A percentile compares a stretch with the other conserved stretches of the same genome.
These are phyloP conservation scores for Fusarium coicis DNA, from an alignment of 2,329 filamentous ascomycete genomes.

Conservation along the genomic window DNA sequence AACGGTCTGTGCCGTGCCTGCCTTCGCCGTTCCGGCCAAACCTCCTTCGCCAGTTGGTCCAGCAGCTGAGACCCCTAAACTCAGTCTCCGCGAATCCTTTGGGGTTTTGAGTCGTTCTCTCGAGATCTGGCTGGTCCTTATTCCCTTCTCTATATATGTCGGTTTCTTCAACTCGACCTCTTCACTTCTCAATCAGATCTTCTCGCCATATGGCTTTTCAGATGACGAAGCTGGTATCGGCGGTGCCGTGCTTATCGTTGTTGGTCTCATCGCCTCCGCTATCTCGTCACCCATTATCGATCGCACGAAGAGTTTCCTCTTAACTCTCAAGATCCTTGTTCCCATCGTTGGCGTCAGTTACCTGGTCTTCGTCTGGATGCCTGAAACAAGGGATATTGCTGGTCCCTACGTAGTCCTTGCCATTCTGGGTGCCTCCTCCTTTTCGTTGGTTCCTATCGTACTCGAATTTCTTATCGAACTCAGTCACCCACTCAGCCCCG, in stretches of 20 bases:
- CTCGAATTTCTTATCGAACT: constrained; percentile 90
- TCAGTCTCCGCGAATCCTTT: constrained; percentile 61
- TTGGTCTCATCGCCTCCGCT: constrained; percentile 82
- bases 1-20: constrained; percentile 70
- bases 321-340: constrained; percentile 77
- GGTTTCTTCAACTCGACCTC: constrained; percentile 95
- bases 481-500: constrained; percentile 86
- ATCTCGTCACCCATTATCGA: constrained; percentile 85
- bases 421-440: constrained; percentile 81
- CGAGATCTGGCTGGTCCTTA: constrained; percentile 82
- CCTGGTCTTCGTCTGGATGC: constrained; percentile 84
- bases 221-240: constrained; percentile 90
- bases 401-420: constrained; percentile 81
- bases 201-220: constrained; percentile 84
- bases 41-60: constrained; percentile 83
- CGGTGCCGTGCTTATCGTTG: constrained; percentile 88
- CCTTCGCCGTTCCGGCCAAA: constrained; percentile 80
- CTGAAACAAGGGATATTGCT: constrained; percentile 64
- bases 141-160: constrained; percentile 87
- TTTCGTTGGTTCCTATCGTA: constrained; percentile 83
- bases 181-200: constrained; percentile 88
- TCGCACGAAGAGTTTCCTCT: constrained; percentile 81
- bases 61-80: constrained; percentile 70
- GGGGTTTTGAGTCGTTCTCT: constrained; percentile 65
- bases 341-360: constrained; percentile 80